phyloP scores from a whole-genome alignment of 306 rosid genomes.

The Vigna unguiculata region DNA sequence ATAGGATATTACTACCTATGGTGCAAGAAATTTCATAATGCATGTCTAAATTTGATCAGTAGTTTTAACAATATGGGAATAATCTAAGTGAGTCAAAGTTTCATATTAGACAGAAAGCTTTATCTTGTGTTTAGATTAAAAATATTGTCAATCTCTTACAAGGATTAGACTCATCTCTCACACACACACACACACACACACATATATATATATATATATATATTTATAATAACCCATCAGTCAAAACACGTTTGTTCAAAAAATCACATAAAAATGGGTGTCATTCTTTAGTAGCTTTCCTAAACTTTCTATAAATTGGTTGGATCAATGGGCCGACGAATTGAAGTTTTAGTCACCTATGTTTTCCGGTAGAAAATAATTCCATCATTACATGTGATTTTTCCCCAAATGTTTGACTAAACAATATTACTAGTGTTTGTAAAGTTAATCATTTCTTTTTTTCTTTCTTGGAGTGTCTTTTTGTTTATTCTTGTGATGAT shows the following conservation, averaged over 20 bases:
- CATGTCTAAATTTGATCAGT: slow-evolving; percentile 24
- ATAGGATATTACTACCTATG: background rate
- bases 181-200: too few relatives aligned
- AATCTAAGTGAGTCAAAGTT: too few relatives aligned
- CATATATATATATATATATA: too few relatives aligned
- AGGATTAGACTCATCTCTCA: too few relatives aligned
- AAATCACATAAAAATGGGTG: background rate
- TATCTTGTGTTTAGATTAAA: too few relatives aligned
- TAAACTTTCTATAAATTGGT: slow-evolving; percentile 6
- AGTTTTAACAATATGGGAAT: slow-evolving; percentile 11
- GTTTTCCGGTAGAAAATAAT: slow-evolving; percentile 1
- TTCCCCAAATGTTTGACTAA: slow-evolving; percentile 25
- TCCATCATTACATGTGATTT: slow-evolving; percentile 9
- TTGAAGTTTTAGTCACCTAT: background rate
- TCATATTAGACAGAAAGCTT: too few relatives aligned
- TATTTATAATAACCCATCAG: too few relatives aligned
- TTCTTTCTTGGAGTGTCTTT: background rate
- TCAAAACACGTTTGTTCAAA: background rate
- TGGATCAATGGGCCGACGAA: background rate
- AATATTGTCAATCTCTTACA: too few relatives aligned
- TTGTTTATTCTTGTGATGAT: slow-evolving; percentile 26
- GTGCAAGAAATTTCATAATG: slow-evolving; percentile 28
- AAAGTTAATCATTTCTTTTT: background rate
- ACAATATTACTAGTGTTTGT: background rate
- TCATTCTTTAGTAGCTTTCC: slow-evolving; percentile 17